Evolutionary conservation across 2,329 filamentous ascomycete species (phyloP).

Genomic region (Fusarium floridanum): DNA sequence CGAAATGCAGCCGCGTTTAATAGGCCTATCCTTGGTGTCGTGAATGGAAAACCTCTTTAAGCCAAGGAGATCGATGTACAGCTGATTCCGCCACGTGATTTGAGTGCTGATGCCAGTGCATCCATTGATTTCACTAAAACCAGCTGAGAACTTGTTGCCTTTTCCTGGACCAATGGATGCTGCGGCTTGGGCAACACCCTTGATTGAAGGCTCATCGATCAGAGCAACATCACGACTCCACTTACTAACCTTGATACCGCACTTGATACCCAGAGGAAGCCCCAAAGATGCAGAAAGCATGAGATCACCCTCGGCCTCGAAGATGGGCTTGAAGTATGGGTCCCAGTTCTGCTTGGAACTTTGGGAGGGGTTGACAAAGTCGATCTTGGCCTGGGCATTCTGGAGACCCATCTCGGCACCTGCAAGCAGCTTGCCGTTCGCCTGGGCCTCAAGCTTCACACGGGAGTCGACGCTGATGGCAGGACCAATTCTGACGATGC

Average conservation of each 20-base stretch:
- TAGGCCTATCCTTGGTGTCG: neutral
- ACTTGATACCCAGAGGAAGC: conserved; percentile 47
- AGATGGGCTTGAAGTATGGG: conserved; percentile 47
- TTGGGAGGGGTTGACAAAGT: conserved; percentile 39
- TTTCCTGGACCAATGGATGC: neutral
- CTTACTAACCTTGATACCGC: neutral
- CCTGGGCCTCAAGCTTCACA: conserved; percentile 37
- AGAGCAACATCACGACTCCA: neutral
- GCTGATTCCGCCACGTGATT: conserved; percentile 47
- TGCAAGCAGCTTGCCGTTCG: conserved; percentile 45
- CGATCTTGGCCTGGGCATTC: conserved; percentile 40
- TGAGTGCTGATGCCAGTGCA: conserved; percentile 46
- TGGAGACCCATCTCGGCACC: conserved; percentile 49
- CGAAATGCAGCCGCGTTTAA: neutral
- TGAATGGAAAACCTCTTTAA: conserved; percentile 30
- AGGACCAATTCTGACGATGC: neutral
- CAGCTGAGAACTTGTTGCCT: conserved; percentile 23
- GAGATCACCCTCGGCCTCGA: conserved; percentile 47
- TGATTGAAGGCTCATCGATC: neutral
- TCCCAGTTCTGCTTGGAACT: conserved; percentile 40
- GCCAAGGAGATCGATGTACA: conserved; percentile 42
- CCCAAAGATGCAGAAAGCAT: conserved; percentile 44
- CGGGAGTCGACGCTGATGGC: neutral
- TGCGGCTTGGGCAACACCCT: neutral
- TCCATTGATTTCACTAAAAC: conserved; percentile 35